These are phyloP conservation scores for Podospora fimiseda DNA, from an alignment of 495 filamentous ascomycete genomes.

Conservation along the genomic window DNA sequence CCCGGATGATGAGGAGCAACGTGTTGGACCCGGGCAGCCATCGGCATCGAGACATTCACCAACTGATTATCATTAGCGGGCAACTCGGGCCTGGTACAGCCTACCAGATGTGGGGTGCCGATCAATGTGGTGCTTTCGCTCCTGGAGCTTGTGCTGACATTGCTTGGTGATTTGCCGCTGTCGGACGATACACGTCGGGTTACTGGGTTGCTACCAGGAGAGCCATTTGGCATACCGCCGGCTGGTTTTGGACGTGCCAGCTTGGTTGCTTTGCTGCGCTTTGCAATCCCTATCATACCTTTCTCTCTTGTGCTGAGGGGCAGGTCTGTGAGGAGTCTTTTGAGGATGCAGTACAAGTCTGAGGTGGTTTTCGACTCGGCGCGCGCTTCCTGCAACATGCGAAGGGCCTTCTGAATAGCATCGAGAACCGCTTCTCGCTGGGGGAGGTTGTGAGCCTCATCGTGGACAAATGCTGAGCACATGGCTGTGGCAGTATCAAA, in stretches of 20 bases:
- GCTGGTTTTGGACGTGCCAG: background rate
- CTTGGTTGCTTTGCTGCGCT: constrained; percentile 11
- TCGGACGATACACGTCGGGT: background rate
- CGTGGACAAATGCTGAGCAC: constrained; percentile 47
- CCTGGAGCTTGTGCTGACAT: background rate
- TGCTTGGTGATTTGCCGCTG: background rate
- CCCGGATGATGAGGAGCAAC: background rate
- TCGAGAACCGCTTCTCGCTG: constrained; percentile 36
- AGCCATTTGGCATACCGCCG: background rate
- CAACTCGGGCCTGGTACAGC: constrained; percentile 1
- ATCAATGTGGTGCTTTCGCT: background rate
- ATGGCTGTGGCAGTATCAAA: constrained; percentile 47
- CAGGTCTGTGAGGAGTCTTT: constrained; percentile 18
- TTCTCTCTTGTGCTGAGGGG: constrained; percentile 22
- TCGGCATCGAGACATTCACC: background rate
- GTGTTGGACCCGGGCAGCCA: background rate
- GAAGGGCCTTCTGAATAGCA: constrained; percentile 31
- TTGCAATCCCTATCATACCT: constrained; percentile 15
- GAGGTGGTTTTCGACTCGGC: constrained; percentile 23
- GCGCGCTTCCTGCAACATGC: constrained; percentile 32
- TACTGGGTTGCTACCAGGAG: background rate
- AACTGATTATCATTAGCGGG: background rate
- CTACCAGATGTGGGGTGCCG: background rate
- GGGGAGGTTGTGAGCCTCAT: constrained; percentile 35
- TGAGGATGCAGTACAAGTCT: constrained; percentile 25